phyloP scores from a whole-genome alignment of 1,139 yeast species.

The Sugiyamaella sp. region DNA sequence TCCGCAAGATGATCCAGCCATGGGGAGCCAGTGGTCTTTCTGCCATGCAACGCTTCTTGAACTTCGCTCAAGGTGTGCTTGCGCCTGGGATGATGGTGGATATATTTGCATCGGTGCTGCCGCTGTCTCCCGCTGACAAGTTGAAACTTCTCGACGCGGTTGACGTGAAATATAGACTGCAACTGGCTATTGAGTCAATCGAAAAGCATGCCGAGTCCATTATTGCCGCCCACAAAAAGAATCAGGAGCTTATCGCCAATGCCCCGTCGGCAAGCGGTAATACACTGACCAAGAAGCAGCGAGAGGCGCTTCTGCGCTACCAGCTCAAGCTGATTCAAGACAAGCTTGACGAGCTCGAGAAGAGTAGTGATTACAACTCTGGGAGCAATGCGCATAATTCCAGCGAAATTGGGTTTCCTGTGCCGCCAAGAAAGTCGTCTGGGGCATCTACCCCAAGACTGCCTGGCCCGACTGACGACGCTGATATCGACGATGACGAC shows the following conservation, averaged over 20 bases:
- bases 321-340: slow-evolving; percentile 35
- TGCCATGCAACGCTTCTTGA: slow-evolving; percentile 31
- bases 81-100: slow-evolving; percentile 43
- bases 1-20: slow-evolving; percentile 22
- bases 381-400: slow-evolving; percentile 3
- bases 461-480: slow-evolving; percentile 25
- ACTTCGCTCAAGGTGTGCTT: slow-evolving; percentile 30
- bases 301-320: slow-evolving; percentile 37
- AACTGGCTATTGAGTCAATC: slow-evolving; percentile 34
- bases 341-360: slow-evolving; percentile 34
- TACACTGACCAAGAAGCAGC: slow-evolving; percentile 31
- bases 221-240: slow-evolving; percentile 31
- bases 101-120: slow-evolving; percentile 43
- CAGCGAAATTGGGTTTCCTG: slow-evolving; percentile 7
- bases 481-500: slow-evolving; percentile 38
- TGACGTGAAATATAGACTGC: slow-evolving; percentile 35
- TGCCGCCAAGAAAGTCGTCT: not conserved
- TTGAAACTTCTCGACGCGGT: slow-evolving; percentile 38
- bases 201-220: slow-evolving; percentile 27
- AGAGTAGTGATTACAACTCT: not conserved
- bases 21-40: slow-evolving; percentile 25
- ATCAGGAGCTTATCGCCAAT: slow-evolving; percentile 27
- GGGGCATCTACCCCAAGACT: not conserved
- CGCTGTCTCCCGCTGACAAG: slow-evolving; percentile 40
- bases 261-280: slow-evolving; percentile 23